Base-by-base conservation (phyloP, 192 early-diverging fungal genomes). In the Rhizoclosmatium sp. region DNA sequence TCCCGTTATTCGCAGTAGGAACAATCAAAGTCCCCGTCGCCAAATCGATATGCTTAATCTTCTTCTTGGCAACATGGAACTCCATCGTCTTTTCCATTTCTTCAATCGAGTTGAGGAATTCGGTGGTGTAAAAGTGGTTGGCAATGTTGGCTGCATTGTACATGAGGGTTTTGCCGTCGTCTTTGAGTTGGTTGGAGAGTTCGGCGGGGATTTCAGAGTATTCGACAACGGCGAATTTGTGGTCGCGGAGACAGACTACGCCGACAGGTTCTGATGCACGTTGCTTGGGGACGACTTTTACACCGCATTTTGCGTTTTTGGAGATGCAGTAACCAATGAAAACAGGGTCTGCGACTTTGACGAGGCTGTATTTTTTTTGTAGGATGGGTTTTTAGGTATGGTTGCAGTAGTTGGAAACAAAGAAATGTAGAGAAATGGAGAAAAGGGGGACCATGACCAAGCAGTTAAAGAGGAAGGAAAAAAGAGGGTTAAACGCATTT, bases 51-150 rank as follows among this genome's bases (percentile, higher is more conserved):
- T 92, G 89, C 86, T 94, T 95, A 88, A 99, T 98, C 92, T 99
- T 99, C 89, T 99, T 99, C 82, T 92, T 89, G 4, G 98, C 98
- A 78, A 98, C 92, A 83, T 99, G 98, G 88, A 96, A 98, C 85
- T 98, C 95, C 9, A 99, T 90, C 68, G 88, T 80, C 65, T 82
- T 83, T 82, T 97, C 96, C 78, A 98, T 91, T 16, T 89, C 87
- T 72, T 96, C 92, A 67, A 97, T 90, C 58, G 91, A 88, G 71
- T 94, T 85, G 81, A 99, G 86, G 82, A 99, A 99, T 67, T 90
- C 97, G 42, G 91, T 85, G 39, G 96, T 93, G 87, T 96, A 99
- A 83, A 96, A 99, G 88, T 99, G 98, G 89, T 98, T 99, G 84
- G 93, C 96, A 89, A 99, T 97, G 85, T 99, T 99, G 47, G 93